Conservation (phyloP, 2,329 filamentous ascomycete genomes). For the Beauveria asiatica region DNA sequence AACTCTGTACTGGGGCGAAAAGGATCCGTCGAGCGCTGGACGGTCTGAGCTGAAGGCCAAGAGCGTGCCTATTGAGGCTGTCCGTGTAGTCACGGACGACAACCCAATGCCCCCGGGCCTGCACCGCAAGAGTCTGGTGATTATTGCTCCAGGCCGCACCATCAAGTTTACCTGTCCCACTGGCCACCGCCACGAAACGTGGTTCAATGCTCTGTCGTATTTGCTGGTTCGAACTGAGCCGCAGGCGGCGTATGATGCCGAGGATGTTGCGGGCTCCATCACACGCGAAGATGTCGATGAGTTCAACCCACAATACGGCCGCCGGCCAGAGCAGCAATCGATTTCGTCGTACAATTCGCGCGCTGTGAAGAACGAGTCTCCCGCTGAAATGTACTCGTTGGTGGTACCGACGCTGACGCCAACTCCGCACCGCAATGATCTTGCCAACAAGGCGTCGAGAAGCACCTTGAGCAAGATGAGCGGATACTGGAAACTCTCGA, state of each 20-base stretch:
- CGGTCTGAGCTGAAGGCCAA: conserved; percentile 69
- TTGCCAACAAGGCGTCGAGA: conserved; percentile 22
- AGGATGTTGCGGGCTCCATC: conserved; percentile 49
- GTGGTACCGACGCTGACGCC: conserved; percentile 49
- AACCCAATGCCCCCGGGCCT: conserved; percentile 93
- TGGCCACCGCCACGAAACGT: conserved; percentile 90
- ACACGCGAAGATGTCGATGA: conserved; percentile 61
- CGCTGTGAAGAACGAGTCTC: conserved; percentile 58
- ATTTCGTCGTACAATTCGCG: conserved; percentile 75
- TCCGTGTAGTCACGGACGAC: conserved; percentile 85
- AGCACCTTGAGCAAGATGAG: conserved; percentile 52
- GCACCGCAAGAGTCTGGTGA: conserved; percentile 85
- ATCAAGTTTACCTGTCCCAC: conserved; percentile 94
- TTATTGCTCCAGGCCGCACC: conserved; percentile 78
- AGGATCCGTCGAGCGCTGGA: conserved; percentile 74
- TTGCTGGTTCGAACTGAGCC: conserved; percentile 68
- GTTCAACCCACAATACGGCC: conserved; percentile 63
- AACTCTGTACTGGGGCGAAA: conserved; percentile 92
- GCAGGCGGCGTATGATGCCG: conserved; percentile 52
- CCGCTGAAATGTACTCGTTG: conserved; percentile 40
- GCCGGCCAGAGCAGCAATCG: conserved; percentile 49
- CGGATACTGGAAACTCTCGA: conserved; percentile 51
- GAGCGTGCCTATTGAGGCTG: conserved; percentile 88
- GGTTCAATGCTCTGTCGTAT: conserved; percentile 96
- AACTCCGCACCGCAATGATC: conserved; percentile 32